Evolutionary conservation across 169 alveolate genomes (phyloP).

Genomic region (Eimeria maxima): DNA sequence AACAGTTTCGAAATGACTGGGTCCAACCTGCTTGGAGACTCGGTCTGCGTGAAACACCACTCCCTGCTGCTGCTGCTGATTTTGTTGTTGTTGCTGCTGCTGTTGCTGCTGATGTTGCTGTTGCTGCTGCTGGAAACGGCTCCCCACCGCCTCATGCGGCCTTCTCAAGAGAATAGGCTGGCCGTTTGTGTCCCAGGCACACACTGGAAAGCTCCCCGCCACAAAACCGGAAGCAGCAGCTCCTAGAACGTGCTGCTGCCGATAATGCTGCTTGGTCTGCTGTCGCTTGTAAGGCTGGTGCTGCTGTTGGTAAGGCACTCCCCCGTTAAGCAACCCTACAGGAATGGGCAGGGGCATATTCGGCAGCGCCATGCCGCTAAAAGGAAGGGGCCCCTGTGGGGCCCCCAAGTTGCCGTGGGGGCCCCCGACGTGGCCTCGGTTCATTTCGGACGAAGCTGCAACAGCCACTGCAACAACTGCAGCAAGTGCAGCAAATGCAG

Average conservation of each 20-base stretch:
- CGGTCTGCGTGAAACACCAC: not conserved
- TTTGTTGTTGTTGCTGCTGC: conserved; percentile 1
- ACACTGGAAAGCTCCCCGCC: too few species aligned
- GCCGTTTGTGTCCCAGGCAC: too few species aligned
- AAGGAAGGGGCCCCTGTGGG: too few species aligned
- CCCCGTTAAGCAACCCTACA: not conserved
- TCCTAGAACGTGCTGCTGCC: too few species aligned
- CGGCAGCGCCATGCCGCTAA: not conserved
- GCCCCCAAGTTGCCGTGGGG: too few species aligned
- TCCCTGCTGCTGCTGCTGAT: not conserved
- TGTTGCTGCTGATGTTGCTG: not conserved
- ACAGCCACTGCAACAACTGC: too few species aligned
- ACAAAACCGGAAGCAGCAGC: too few species aligned
- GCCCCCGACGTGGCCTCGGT: too few species aligned
- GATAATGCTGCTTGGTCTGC: too few species aligned
- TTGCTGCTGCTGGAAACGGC: not conserved
- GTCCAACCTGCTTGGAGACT: not conserved
- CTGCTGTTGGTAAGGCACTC: not conserved
- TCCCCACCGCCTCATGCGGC: not conserved
- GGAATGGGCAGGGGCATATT: not conserved
- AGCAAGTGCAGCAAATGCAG: too few species aligned
- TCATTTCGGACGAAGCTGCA: too few species aligned
- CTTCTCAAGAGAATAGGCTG: too few species aligned
- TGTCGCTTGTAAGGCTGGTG: not conserved
- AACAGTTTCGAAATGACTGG: not conserved